Conservation (phyloP, 2,329 filamentous ascomycete species). For the Chaetomiaceae sp. region DNA sequence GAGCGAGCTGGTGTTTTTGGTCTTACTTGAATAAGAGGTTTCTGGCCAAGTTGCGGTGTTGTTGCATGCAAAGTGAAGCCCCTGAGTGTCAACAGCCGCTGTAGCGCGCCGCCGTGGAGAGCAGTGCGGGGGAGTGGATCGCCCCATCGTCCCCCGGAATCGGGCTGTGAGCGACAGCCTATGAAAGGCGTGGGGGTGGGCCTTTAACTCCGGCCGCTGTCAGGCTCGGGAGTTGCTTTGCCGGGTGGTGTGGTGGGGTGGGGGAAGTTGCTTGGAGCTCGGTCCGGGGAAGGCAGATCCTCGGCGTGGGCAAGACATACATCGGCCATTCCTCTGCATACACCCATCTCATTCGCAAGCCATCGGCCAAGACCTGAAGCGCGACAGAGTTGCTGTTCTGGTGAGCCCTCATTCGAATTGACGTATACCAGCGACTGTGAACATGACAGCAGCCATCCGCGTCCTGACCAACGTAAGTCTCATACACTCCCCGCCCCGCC, state of each 20-base stretch:
- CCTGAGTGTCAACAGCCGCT: background rate
- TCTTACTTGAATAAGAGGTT: background rate
- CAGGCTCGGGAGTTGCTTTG: conserved; percentile 7
- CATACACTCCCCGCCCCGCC: background rate
- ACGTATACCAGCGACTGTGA: background rate
- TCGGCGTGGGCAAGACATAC: too few species aligned
- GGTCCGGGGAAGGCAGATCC: conserved; percentile 3
- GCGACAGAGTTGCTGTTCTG: too few species aligned
- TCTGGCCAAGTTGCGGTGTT: background rate
- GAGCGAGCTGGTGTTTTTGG: background rate
- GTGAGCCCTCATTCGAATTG: background rate
- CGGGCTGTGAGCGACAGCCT: background rate
- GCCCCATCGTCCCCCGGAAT: background rate
- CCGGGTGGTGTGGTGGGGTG: conserved; percentile 10
- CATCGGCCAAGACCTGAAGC: too few species aligned
- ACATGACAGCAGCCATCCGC: conserved; percentile 24
- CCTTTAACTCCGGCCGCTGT: background rate
- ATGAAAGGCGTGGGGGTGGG: background rate
- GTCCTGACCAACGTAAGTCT: conserved; percentile 26
- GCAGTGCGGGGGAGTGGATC: conserved; percentile 2
- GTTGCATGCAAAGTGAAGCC: background rate
- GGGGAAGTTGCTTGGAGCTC: too few species aligned
- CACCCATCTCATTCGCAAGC: too few species aligned
- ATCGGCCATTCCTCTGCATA: too few species aligned
- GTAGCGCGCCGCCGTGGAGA: background rate